Evolutionary conservation across 768 basidiomycete genomes (phyloP).

Genomic region (Tylopilus felleus): DNA sequence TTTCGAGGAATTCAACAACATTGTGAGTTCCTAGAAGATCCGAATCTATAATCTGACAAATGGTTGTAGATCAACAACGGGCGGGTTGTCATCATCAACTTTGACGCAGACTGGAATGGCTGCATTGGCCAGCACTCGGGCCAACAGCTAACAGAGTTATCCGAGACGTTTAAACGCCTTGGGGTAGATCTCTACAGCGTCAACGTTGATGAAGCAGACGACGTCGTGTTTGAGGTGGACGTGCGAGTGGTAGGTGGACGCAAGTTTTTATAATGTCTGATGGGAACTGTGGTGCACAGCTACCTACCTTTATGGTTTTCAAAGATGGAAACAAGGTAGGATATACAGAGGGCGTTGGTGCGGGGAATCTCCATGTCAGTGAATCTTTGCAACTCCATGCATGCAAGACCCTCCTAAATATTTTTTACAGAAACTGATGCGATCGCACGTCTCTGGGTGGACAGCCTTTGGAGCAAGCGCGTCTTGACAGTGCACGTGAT

Average conservation of each 20-base stretch:
- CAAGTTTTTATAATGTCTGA: too few species aligned
- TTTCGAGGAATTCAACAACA: slow-evolving; percentile 15
- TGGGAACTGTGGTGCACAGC: slow-evolving; percentile 2
- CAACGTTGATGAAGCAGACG: slow-evolving; percentile 58
- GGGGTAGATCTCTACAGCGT: slow-evolving; percentile 67
- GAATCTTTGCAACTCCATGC: slow-evolving; percentile 6
- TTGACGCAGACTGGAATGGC: slow-evolving; percentile 16
- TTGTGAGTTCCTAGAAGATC: slow-evolving; percentile 12
- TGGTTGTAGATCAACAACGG: slow-evolving; percentile 25
- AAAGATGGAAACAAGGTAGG: slow-evolving; percentile 30
- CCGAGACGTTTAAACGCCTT: slow-evolving; percentile 24
- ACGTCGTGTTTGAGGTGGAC: slow-evolving; percentile 55
- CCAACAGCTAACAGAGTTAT: slow-evolving; percentile 15
- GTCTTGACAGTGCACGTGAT: slow-evolving; percentile 7
- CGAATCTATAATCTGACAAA: too few species aligned
- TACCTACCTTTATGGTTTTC: slow-evolving; percentile 30
- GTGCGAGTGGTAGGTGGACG: slow-evolving; percentile 52
- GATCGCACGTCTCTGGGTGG: slow-evolving; percentile 14
- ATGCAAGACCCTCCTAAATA: neutral
- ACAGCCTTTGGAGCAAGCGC: neutral
- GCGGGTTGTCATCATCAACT: slow-evolving; percentile 23
- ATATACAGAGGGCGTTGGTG: slow-evolving; percentile 24
- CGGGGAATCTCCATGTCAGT: slow-evolving; percentile 25
- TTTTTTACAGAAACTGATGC: slow-evolving; percentile 21
- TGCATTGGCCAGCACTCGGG: slow-evolving; percentile 3